Evolutionary conservation across 140 eudicot species (phyloP).

Genomic region (Senecio squalidus): DNA sequence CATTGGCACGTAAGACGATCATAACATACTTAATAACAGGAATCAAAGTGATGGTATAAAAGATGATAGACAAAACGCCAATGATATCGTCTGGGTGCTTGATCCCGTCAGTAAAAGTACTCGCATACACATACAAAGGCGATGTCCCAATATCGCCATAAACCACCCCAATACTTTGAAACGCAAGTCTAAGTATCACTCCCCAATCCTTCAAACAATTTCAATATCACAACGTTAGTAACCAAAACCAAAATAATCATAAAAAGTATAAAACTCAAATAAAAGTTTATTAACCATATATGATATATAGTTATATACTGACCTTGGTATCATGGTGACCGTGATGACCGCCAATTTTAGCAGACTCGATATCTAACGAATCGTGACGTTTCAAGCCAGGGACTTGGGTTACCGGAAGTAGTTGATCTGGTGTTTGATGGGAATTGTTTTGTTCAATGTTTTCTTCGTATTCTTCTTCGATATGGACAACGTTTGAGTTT

Average conservation of each 20-base stretch:
- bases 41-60: slow-evolving; percentile 66
- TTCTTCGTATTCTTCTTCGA: background rate
- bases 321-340: slow-evolving; percentile 46
- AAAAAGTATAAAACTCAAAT: background rate
- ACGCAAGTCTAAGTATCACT: slow-evolving; percentile 51
- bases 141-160: slow-evolving; percentile 93
- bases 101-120: slow-evolving; percentile 59
- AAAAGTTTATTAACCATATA: background rate
- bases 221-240: background rate
- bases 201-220: slow-evolving; percentile 35
- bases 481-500: slow-evolving; percentile 8
- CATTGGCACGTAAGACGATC: slow-evolving; percentile 72
- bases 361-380: slow-evolving; percentile 55
- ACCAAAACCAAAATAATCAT: background rate
- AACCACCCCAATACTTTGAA: slow-evolving; percentile 88
- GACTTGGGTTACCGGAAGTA: background rate
- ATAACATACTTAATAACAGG: slow-evolving; percentile 75
- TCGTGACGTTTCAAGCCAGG: slow-evolving; percentile 30
- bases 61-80: slow-evolving; percentile 61
- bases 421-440: slow-evolving; percentile 11
- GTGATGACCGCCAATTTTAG: slow-evolving; percentile 29
- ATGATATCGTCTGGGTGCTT: slow-evolving; percentile 66
- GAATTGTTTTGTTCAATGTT: background rate
- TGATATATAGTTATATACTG: too few relatives aligned
- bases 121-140: slow-evolving; percentile 62